phyloP scores from a whole-genome alignment of 2,329 filamentous ascomycete genomes.

The Curvularia verruculosa region DNA sequence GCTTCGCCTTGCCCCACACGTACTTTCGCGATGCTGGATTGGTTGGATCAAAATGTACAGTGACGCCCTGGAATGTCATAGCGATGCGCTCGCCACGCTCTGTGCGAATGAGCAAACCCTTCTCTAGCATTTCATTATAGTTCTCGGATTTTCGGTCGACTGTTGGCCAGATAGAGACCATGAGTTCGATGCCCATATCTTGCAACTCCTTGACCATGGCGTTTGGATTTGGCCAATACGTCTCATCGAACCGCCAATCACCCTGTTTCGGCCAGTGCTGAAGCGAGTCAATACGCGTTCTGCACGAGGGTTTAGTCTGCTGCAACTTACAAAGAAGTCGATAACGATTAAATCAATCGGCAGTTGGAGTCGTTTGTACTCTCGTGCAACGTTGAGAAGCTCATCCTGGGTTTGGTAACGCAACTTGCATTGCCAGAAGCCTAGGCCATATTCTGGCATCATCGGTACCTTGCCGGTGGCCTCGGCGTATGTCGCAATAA shows the following conservation, averaged over 20 bases:
- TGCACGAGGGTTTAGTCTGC: background rate
- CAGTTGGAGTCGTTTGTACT: slow-evolving; percentile 62
- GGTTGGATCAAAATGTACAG: slow-evolving; percentile 68
- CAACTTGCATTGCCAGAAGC: slow-evolving; percentile 73
- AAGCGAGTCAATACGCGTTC: background rate
- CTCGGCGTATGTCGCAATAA: slow-evolving; percentile 62
- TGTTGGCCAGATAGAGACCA: slow-evolving; percentile 74
- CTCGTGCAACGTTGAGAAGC: slow-evolving; percentile 63
- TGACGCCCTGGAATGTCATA: slow-evolving; percentile 65
- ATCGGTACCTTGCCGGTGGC: slow-evolving; percentile 64
- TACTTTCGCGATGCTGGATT: slow-evolving; percentile 64
- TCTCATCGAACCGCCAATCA: slow-evolving; percentile 70
- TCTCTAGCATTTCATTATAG: slow-evolving; percentile 66
- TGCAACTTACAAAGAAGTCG: slow-evolving; percentile 61
- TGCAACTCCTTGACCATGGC: slow-evolving; percentile 68
- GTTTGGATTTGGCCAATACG: slow-evolving; percentile 69
- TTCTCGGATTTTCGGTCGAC: slow-evolving; percentile 66
- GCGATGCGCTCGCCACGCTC: slow-evolving; percentile 65
- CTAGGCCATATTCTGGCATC: slow-evolving; percentile 72
- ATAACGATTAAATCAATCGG: slow-evolving; percentile 70
- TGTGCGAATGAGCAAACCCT: slow-evolving; percentile 64
- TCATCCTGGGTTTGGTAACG: slow-evolving; percentile 71
- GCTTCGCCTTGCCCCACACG: slow-evolving; percentile 64
- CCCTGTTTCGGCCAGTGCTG: slow-evolving; percentile 68
- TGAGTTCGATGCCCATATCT: slow-evolving; percentile 65